Evolutionary conservation across 306 rosid species (phyloP).

Genomic region (Vigna nakashimae): DNA sequence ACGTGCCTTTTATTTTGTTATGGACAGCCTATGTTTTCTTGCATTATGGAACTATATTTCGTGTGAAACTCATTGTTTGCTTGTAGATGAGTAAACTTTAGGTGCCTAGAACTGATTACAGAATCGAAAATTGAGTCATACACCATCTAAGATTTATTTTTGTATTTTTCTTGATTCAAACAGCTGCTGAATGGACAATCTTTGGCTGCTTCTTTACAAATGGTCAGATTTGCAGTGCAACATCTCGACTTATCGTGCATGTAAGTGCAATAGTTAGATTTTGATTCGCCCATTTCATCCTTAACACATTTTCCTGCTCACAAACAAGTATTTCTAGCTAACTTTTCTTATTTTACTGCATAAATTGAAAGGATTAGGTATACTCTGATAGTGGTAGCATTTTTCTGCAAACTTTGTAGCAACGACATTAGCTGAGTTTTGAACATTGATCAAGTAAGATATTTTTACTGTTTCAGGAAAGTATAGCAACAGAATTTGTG

Average conservation of each 20-base stretch:
- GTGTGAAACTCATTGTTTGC: neutral
- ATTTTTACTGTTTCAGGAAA: slow-evolving; percentile 64
- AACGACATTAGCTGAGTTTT: slow-evolving; percentile 4
- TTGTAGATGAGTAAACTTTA: slow-evolving; percentile 17
- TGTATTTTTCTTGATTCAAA: slow-evolving; percentile 42
- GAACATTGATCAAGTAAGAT: neutral
- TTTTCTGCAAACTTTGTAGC: slow-evolving; percentile 3
- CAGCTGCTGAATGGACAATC: slow-evolving; percentile 88
- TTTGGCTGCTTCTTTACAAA: slow-evolving; percentile 90
- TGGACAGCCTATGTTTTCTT: neutral
- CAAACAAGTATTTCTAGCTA: slow-evolving; percentile 27
- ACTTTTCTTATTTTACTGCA: slow-evolving; percentile 9
- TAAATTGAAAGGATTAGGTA: neutral
- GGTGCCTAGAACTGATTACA: slow-evolving; percentile 23
- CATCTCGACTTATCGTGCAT: slow-evolving; percentile 84
- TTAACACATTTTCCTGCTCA: slow-evolving; percentile 21
- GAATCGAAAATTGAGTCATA: neutral
- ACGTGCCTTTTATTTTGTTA: slow-evolving; percentile 43
- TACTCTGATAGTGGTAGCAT: neutral
- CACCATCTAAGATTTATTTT: slow-evolving; percentile 19
- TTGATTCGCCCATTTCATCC: neutral
- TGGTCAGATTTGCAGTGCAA: slow-evolving; percentile 96
- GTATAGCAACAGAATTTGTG: slow-evolving; percentile 69
- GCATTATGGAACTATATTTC: neutral
- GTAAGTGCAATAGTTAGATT: slow-evolving; percentile 55